A percentile compares a stretch with the other conserved stretches of the same genome.
Evolutionary conservation across 805 yeast genomes (phyloP).

Genomic region (Yamadazyma phyllophila): DNA sequence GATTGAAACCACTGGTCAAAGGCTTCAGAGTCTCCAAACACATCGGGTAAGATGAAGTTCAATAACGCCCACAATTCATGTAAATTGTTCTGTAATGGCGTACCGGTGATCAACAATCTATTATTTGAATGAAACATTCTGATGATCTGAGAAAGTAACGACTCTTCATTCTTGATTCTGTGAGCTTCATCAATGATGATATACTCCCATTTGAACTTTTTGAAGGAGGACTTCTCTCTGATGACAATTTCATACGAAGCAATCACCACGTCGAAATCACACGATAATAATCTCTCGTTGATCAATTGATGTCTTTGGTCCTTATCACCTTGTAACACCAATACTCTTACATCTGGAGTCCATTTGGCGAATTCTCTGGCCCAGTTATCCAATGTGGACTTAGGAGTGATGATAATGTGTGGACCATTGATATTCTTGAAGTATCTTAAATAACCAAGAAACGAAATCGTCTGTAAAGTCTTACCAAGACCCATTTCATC

Average conservation of each 20-base stretch:
- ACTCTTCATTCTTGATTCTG: constrained; percentile 75
- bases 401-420: constrained; percentile 73
- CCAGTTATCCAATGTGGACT: constrained; percentile 82
- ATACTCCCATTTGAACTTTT: constrained; percentile 72
- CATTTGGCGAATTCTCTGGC: constrained; percentile 70
- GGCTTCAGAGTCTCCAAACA: constrained; percentile 67
- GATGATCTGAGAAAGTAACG: constrained; percentile 68
- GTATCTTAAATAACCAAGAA: constrained; percentile 68
- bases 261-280: constrained; percentile 70
- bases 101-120: constrained; percentile 74
- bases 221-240: constrained; percentile 64
- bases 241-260: constrained; percentile 78
- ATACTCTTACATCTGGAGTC: constrained; percentile 75
- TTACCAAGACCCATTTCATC: constrained; percentile 89
- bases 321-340: constrained; percentile 73
- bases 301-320: constrained; percentile 59
- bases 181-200: constrained; percentile 82
- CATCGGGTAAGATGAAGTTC: constrained; percentile 75
- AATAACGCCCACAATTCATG: constrained; percentile 81
- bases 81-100: constrained; percentile 76
- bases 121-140: constrained; percentile 69
- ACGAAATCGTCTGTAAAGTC: constrained; percentile 76
- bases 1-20: constrained; percentile 73
- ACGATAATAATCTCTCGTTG: constrained; percentile 46
- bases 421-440: constrained; percentile 64